Percentiles rank a stretch among this genome's conserved stretches.
These are phyloP conservation scores for Globisporangium alternatum DNA, from an alignment of 352 stramenopile genomes.

Conservation along the genomic window DNA sequence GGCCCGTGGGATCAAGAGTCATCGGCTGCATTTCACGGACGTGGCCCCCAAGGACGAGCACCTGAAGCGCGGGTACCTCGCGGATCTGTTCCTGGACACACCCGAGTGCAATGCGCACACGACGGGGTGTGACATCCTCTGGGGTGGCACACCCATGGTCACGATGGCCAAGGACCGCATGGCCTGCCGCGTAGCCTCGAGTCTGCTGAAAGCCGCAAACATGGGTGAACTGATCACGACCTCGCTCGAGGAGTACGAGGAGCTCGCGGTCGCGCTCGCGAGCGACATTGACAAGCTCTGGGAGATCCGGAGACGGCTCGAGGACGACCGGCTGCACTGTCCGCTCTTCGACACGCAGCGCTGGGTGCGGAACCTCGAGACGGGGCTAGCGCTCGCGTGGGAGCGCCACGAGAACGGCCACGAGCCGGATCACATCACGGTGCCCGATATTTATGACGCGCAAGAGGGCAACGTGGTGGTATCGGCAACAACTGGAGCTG, in stretches of 20 bases:
- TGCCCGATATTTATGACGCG: conserved; percentile 73
- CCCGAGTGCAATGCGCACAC: conserved; percentile 90
- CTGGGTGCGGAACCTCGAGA: conserved; percentile 87
- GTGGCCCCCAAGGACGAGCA: conserved; percentile 90
- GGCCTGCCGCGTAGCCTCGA: conserved; percentile 85
- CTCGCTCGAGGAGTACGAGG: conserved; percentile 87
- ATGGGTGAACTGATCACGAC: conserved; percentile 78
- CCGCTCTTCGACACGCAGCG: conserved; percentile 82
- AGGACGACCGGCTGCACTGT: conserved; percentile 58
- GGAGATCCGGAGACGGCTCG: conserved; percentile 64
- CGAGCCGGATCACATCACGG: conserved; percentile 72
- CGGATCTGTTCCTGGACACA: conserved; percentile 93
- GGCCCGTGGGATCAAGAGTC: conserved; percentile 60
- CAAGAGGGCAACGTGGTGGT: background rate
- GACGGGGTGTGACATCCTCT: conserved; percentile 91
- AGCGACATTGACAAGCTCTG: conserved; percentile 85
- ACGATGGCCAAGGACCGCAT: conserved; percentile 90
- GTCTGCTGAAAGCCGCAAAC: conserved; percentile 77
- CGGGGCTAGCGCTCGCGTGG: conserved; percentile 63
- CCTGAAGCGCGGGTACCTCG: conserved; percentile 81
- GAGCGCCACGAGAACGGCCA: conserved; percentile 67
- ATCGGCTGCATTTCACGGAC: conserved; percentile 83
- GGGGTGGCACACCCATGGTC: conserved; percentile 89
- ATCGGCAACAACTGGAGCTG: background rate
- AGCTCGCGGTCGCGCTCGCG: conserved; percentile 86